These are phyloP conservation scores for Coemansia sp. DNA, from an alignment of 192 early-diverging fungal species.

Conservation along the genomic window DNA sequence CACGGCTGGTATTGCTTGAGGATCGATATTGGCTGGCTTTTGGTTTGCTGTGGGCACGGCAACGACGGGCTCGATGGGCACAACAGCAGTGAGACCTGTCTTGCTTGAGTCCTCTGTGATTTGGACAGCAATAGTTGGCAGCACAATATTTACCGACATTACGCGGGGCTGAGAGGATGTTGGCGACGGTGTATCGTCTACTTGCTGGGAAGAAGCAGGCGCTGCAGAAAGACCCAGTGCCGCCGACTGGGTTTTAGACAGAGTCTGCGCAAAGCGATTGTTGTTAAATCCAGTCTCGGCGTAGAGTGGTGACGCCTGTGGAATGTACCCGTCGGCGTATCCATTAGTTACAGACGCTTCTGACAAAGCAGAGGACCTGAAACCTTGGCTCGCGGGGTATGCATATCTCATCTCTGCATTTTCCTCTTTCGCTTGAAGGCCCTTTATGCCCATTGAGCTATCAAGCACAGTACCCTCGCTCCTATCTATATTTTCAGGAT, in stretches of 20 bases:
- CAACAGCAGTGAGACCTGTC: constrained; percentile 11
- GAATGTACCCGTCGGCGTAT: background rate
- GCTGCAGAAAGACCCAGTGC: too few relatives aligned
- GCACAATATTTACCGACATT: constrained; percentile 30
- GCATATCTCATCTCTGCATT: constrained; percentile 15
- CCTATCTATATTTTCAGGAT: constrained; percentile 9
- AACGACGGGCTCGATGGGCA: constrained; percentile 14
- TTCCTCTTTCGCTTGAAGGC: constrained; percentile 7
- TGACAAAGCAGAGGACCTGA: background rate
- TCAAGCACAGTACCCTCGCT: constrained; percentile 5
- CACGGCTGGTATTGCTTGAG: too few relatives aligned
- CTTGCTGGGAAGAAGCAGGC: background rate
- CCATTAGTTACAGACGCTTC: background rate
- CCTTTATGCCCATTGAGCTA: constrained; percentile 20
- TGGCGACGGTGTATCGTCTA: too few relatives aligned
- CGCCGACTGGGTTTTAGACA: background rate
- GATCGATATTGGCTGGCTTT: background rate
- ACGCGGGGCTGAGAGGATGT: constrained; percentile 34
- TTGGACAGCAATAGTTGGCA: constrained; percentile 35
- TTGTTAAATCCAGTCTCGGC: constrained; percentile 3
- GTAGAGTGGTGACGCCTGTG: background rate
- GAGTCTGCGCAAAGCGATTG: constrained; percentile 4
- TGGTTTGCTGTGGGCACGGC: background rate
- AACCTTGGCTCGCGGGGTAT: background rate
- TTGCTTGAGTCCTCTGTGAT: constrained; percentile 22